These are phyloP conservation scores for Centaurea solstitialis DNA, from an alignment of 129 eudicot species.

Conservation along the genomic window DNA sequence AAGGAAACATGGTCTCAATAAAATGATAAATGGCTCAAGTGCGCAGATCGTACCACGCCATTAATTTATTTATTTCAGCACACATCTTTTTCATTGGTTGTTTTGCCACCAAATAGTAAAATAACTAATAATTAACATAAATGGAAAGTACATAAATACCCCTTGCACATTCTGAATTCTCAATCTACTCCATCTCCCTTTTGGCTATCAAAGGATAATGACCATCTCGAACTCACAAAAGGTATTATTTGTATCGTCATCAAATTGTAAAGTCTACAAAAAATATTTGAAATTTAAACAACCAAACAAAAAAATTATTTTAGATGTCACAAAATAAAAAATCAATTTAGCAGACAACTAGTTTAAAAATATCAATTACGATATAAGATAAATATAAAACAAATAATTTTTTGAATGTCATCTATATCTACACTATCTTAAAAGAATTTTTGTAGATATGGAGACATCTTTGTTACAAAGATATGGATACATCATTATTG, in stretches of 20 bases:
- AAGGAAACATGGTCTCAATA: slow-evolving; percentile 18
- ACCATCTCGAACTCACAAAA: neutral
- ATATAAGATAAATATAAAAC: too few species aligned
- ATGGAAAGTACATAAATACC: neutral
- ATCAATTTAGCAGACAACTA: neutral
- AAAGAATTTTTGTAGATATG: too few species aligned
- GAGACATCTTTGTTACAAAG: too few species aligned
- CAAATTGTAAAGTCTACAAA: neutral
- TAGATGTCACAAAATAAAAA: neutral
- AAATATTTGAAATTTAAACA: neutral
- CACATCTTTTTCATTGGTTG: slow-evolving; percentile 22
- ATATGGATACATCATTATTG: too few species aligned
- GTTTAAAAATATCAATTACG: neutral
- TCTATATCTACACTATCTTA: too few species aligned
- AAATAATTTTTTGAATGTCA: too few species aligned
- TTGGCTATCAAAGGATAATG: neutral
- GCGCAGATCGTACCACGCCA: slow-evolving; percentile 12
- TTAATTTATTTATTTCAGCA: neutral
- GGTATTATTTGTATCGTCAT: neutral
- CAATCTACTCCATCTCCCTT: neutral
- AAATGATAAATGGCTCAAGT: slow-evolving; percentile 3
- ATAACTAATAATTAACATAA: neutral
- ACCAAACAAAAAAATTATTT: neutral
- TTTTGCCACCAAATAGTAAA: neutral
- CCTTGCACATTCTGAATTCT: neutral